Evolutionary conservation across 1,139 yeast species (phyloP), one percentile per base, ranked within the genome.

Genomic region (Petasospora fabianii): DNA sequence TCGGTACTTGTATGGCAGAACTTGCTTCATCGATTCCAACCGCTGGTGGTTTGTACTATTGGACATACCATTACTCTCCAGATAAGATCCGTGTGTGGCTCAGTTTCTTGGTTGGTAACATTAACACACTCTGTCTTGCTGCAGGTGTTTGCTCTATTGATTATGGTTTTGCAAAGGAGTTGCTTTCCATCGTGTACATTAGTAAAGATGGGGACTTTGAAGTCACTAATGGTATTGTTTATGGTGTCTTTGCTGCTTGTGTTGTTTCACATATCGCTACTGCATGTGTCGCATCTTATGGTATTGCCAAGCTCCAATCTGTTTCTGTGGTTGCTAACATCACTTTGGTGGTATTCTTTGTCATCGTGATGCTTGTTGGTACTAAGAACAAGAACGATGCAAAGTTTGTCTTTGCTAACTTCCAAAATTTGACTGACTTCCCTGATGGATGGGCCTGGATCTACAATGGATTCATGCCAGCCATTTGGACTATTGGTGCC

Each of bases 21-120:
- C 62, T 80, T 38, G 82, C 83, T 1, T 73, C 81, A 22, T 73
- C 84, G n/a, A 75, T 78, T 56, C 88, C 88, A 36, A 80, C 88
- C 4, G 71, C 81, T 17, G 87, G 88, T 42, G 88, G 87, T 7
- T 65, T 80, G 52, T 80, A 79, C 57, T 79, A 77, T 24, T 75
- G 77, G 77, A 73, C 81, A 2, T 70, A 63, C 51, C 65, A 70
- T 51, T 76, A 73, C 47, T 75, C 84, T 6, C 84, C 81, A 7
- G 60, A 60, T 39, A 55, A 51, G n/a, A 50, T 60, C 41, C 61
- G 68, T 54, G 61, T 64, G n/a, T 65, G 71, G 2, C 50, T 75
- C 9, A 71, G 80, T 20, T 79, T 69, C 51, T 54, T 82, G 38
- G 76, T 82, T 48, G 84, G 84, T 4, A 69, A 74, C 49, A 66